Conservation (phyloP, 2,329 filamentous ascomycete genomes). For the Epicoccum sorghinum region DNA sequence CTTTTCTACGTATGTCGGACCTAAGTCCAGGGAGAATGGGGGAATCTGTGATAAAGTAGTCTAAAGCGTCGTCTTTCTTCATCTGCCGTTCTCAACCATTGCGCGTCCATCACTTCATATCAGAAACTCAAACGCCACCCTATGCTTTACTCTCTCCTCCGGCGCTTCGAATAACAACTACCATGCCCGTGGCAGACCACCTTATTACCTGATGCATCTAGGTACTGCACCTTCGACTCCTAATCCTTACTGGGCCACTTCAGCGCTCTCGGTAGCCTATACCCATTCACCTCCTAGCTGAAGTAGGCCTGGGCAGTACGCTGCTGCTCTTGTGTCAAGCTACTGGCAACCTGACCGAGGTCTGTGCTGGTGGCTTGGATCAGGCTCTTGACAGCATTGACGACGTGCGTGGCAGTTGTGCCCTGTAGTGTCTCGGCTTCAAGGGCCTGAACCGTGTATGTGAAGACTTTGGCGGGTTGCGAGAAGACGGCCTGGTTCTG, state of each 20-base stretch:
- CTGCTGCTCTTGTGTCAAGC: slow-evolving; percentile 80
- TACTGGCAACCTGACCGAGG: slow-evolving; percentile 74
- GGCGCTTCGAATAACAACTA: neutral
- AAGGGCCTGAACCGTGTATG: slow-evolving; percentile 83
- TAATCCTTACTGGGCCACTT: neutral
- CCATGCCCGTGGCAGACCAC: neutral
- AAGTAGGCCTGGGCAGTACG: slow-evolving; percentile 79
- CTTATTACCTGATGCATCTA: neutral
- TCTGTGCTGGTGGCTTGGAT: slow-evolving; percentile 76
- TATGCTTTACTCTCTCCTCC: slow-evolving; percentile 10
- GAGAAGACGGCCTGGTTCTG: slow-evolving; percentile 81
- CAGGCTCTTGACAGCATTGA: slow-evolving; percentile 77
- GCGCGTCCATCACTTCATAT: slow-evolving; percentile 4
- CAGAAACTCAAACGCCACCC: slow-evolving; percentile 10
- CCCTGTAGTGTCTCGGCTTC: slow-evolving; percentile 90
- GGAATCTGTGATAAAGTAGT: slow-evolving; percentile 31
- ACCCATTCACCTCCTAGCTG: slow-evolving; percentile 54
- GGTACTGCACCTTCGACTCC: neutral
- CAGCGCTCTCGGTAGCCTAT: slow-evolving; percentile 2
- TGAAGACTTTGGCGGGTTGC: slow-evolving; percentile 82
- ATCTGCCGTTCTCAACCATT: neutral
- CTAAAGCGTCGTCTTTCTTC: slow-evolving; percentile 3
- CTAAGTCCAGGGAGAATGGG: slow-evolving; percentile 10
- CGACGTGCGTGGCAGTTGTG: slow-evolving; percentile 77
- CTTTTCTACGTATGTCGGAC: slow-evolving; percentile 15